Evolutionary conservation across 2,329 filamentous ascomycete genomes (phyloP).

Genomic region (Aspergillus sp.): DNA sequence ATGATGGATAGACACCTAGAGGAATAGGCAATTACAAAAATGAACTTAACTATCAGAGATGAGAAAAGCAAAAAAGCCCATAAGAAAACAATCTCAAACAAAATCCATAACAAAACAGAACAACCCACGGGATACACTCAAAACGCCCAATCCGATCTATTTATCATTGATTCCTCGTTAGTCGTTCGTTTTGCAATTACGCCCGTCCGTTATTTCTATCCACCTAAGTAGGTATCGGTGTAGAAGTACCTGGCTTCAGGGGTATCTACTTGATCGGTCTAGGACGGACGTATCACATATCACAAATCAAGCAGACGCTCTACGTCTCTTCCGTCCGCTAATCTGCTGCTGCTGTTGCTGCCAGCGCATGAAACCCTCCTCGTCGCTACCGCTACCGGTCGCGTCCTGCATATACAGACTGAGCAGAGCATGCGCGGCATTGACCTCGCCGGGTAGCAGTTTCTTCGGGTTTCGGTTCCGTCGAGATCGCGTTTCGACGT

Average conservation of each 20-base stretch:
- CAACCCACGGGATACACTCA: no score
- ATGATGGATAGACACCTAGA: neutral
- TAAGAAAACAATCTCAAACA: no score
- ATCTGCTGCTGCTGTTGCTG: neutral
- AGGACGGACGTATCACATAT: no score
- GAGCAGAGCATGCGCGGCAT: constrained; percentile 39
- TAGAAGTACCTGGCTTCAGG: no score
- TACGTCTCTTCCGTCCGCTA: constrained; percentile 13
- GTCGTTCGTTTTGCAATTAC: neutral
- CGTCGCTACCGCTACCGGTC: constrained; percentile 16
- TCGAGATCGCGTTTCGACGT: constrained; percentile 9
- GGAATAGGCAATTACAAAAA: no score
- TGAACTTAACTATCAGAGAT: neutral
- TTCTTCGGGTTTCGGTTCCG: constrained; percentile 2
- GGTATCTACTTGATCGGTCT: no score
- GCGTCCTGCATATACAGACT: constrained; percentile 35
- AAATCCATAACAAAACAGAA: no score
- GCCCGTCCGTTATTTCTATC: no score
- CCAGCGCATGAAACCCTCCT: constrained; percentile 3
- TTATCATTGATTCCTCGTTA: neutral
- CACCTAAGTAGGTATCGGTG: no score
- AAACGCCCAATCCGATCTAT: neutral
- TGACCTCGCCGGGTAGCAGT: constrained; percentile 33
- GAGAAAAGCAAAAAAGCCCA: neutral
- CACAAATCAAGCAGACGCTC: constrained; percentile 15